Base-by-base conservation (phyloP, 768 basidiomycete genomes). In the Coprinellus aureogranulatus region DNA sequence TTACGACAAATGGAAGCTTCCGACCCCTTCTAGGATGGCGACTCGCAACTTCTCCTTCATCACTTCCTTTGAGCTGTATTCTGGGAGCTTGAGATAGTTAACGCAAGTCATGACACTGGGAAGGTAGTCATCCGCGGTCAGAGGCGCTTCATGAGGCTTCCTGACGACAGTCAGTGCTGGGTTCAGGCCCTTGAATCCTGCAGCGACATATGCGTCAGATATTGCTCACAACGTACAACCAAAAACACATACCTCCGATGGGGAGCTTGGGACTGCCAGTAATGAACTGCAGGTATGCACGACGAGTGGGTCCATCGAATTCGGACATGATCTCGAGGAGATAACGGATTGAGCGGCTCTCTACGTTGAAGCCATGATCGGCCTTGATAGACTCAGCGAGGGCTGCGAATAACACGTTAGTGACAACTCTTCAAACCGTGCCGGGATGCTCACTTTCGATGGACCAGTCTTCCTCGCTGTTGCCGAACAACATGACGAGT, bases 91-190 rank as follows among this genome's bases (percentile, higher is more conserved):
- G 67, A 99, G 76, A 68, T 94, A 96, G 72, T 94, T 94, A 59
- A 94, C 95, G 71, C 97, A 99, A 3, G 97, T 98, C 97, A 98
- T 98, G 28, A 98, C 95, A 65, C 92, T 95, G 0, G 95, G 95
- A 27, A 98, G 79, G 68, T 97, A 95, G 67, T 97, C 92, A 68
- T 98, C 94, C 6, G 96, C 91, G 5, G 84, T 85, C 57, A 97
- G 79, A 11, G 94, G 90, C 6, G 90, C 80, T 72, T 98, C 97
- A 63, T 96, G 94, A 9, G 92, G 94, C 73, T 98, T 98, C 60
- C 96, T 87, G 20, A 99, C 96, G 22, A 99, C 95, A 2, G 97
- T 99, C 58, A 99, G 80, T 2, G 90, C 85, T 1, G 97, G 97
- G 63, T 91, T 94, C 52, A 99, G 81, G 4, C 93, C 94, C 57